phyloP scores from a whole-genome alignment of 345 rosid genomes.

The Moricandia arvensis region DNA sequence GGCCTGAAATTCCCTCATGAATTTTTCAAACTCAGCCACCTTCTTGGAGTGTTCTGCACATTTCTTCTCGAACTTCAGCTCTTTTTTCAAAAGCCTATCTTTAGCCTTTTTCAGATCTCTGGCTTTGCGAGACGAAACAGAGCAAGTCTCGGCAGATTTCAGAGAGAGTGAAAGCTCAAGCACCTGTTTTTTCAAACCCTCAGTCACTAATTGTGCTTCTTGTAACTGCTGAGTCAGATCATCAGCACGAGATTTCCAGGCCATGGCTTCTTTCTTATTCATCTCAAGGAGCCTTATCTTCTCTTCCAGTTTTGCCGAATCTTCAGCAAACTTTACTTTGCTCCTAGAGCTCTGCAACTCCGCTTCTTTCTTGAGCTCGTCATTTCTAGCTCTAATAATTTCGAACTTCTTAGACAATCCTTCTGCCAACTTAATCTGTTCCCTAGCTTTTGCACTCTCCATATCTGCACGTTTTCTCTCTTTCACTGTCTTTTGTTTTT shows the following conservation, averaged over 20 bases:
- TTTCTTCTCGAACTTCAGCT: slow-evolving; percentile 62
- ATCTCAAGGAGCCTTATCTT: slow-evolving; percentile 58
- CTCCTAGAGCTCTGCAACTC: slow-evolving; percentile 24
- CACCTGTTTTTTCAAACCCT: slow-evolving; percentile 48
- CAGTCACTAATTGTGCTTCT: slow-evolving; percentile 43
- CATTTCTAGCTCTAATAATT: slow-evolving; percentile 22
- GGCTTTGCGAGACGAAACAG: slow-evolving; percentile 35
- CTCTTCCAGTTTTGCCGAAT: slow-evolving; percentile 45
- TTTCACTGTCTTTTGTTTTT: slow-evolving; percentile 49
- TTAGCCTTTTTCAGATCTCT: slow-evolving; percentile 39
- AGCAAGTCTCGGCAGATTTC: slow-evolving; percentile 29
- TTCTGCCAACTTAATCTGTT: slow-evolving; percentile 52
- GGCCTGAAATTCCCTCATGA: slow-evolving; percentile 42
- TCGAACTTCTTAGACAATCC: slow-evolving; percentile 33
- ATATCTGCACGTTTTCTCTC: slow-evolving; percentile 58
- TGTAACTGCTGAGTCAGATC: slow-evolving; percentile 43
- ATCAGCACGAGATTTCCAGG: slow-evolving; percentile 50
- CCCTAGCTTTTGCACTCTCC: slow-evolving; percentile 55
- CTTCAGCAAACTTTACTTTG: slow-evolving; percentile 30
- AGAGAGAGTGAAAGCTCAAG: slow-evolving; percentile 40
- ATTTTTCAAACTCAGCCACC: slow-evolving; percentile 61
- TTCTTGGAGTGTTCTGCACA: slow-evolving; percentile 54
- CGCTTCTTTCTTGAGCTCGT: slow-evolving; percentile 34
- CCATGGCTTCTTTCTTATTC: slow-evolving; percentile 43
- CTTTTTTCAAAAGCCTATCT: slow-evolving; percentile 55